A percentile compares a stretch with the other conserved stretches of the same genome.
phyloP scores from a whole-genome alignment of 2,329 filamentous ascomycete genomes.

The Cordyceps javanica region DNA sequence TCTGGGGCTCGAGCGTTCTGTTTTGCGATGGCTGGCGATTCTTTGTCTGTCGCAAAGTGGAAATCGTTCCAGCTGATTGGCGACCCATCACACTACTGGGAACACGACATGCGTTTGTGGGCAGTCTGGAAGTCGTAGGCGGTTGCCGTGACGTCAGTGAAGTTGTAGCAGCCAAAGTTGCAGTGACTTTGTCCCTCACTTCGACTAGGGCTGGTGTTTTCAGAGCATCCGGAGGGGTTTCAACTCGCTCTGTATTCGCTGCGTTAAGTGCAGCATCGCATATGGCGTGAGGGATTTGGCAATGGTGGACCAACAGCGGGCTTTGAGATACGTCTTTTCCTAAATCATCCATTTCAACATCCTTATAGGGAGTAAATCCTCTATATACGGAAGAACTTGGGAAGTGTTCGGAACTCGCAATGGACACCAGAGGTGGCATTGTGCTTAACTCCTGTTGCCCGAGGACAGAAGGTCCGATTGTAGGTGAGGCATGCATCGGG shows the following conservation, averaged over 20 bases:
- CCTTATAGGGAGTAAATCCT: neutral
- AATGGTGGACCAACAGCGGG: neutral
- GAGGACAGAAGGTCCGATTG: neutral
- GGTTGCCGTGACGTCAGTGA: constrained; percentile 26
- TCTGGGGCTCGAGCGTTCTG: neutral
- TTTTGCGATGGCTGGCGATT: neutral
- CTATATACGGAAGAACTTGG: neutral
- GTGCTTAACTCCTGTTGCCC: neutral
- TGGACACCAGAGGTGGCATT: neutral
- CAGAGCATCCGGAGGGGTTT: neutral
- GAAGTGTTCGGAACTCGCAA: neutral
- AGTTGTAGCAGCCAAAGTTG: constrained; percentile 32
- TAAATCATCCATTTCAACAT: neutral
- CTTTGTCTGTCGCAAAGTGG: neutral
- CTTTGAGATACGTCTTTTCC: neutral
- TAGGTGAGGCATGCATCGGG: neutral
- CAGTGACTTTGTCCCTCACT: constrained; percentile 25
- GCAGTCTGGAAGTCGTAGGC: constrained; percentile 16
- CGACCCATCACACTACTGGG: neutral
- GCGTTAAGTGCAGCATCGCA: neutral
- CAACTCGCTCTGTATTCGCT: neutral
- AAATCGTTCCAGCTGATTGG: neutral
- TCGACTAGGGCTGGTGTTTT: neutral
- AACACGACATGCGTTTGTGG: too few relatives aligned
- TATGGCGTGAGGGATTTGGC: too few relatives aligned